Conservation (phyloP, 2,329 filamentous ascomycete genomes). For the Penicillium paneum region DNA sequence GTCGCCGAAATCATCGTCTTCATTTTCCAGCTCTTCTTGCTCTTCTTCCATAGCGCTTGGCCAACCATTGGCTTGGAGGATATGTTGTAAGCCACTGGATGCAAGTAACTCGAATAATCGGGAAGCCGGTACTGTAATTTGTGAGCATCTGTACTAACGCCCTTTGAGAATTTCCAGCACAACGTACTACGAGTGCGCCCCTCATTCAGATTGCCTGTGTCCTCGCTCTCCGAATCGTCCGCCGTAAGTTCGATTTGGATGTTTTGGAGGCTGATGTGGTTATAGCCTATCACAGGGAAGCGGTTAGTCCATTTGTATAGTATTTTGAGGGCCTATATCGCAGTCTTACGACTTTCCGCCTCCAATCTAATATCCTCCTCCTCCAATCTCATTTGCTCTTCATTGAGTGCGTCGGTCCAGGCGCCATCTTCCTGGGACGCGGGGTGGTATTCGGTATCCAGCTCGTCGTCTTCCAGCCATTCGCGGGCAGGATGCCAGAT, state of each 20-base stretch:
- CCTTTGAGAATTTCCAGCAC: too few species aligned
- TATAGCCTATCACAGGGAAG: constrained; percentile 27
- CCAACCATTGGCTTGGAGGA: constrained; percentile 44
- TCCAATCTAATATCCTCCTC: constrained; percentile 47
- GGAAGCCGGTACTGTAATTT: constrained; percentile 30
- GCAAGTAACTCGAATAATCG: constrained; percentile 56
- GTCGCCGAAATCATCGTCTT: constrained; percentile 31
- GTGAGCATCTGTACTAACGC: constrained; percentile 3
- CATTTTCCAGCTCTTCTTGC: constrained; percentile 9
- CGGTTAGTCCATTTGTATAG: not conserved
- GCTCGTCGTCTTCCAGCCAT: constrained; percentile 39
- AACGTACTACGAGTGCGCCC: constrained; percentile 25
- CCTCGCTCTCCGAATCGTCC: constrained; percentile 38
- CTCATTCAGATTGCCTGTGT: constrained; percentile 32
- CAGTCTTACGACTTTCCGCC: constrained; percentile 5
- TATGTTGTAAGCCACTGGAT: constrained; percentile 51
- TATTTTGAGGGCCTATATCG: not conserved
- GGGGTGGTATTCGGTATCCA: constrained; percentile 20
- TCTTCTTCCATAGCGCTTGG: constrained; percentile 2
- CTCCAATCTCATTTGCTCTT: constrained; percentile 52
- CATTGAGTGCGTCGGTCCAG: constrained; percentile 15
- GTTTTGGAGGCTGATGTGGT: constrained; percentile 38
- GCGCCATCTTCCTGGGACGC: constrained; percentile 9
- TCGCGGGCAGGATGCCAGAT: constrained; percentile 39
- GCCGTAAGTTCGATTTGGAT: constrained; percentile 34